Evolutionary conservation across 2,329 filamentous ascomycete species (phyloP).

Genomic region (Botrytis fabae): DNA sequence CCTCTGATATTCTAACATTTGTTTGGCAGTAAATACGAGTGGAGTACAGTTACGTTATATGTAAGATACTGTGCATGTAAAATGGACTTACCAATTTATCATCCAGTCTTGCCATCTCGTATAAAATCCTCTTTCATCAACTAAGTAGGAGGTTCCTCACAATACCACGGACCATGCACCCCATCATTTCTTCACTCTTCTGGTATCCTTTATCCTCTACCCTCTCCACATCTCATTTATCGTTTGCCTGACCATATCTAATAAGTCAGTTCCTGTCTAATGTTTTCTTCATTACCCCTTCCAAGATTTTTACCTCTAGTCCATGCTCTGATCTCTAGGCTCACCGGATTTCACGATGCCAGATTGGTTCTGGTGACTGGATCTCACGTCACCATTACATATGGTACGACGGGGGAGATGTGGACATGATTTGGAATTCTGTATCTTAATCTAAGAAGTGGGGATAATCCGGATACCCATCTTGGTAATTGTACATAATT

Average conservation of each 20-base stretch:
- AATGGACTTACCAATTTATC: not conserved
- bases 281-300: not conserved
- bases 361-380: not conserved
- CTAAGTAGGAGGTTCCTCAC: accelerated
- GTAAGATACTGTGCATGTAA: not conserved
- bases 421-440: not conserved
- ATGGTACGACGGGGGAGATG: not conserved
- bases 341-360: not conserved
- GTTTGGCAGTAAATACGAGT: too few species aligned
- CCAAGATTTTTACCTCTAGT: not conserved
- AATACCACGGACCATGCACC: not conserved
- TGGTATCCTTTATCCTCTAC: too few species aligned
- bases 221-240: not conserved
- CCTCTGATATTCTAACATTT: not conserved
- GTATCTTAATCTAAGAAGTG: not conserved
- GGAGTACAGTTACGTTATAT: not conserved
- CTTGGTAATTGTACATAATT: not conserved
- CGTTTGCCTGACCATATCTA: not conserved
- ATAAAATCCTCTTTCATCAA: not conserved
- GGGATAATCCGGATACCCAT: not conserved
- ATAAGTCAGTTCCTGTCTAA: not conserved
- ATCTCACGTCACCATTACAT: not conserved
- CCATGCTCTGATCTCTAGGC: not conserved
- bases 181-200: not conserved
- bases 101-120: not conserved